Evolutionary conservation across 1,284 basidiomycete genomes (phyloP).

Genomic region (Ustilago shanxiensis): DNA sequence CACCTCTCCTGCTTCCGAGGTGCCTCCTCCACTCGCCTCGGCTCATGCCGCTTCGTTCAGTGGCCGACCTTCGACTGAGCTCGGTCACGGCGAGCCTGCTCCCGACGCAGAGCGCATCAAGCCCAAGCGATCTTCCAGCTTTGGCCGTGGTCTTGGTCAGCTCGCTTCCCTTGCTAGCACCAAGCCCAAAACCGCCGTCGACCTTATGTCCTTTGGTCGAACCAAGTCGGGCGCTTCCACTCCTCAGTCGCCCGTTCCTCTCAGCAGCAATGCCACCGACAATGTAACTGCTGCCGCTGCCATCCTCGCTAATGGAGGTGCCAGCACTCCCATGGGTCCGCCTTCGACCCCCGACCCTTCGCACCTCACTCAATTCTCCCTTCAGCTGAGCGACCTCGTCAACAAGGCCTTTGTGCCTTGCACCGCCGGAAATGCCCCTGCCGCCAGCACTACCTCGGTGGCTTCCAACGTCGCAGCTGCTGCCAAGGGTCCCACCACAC

Average conservation of each 20-base stretch:
- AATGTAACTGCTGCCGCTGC: constrained; percentile 32
- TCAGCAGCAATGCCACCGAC: constrained; percentile 14
- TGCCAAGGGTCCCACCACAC: constrained; percentile 42
- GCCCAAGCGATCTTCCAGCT: constrained; percentile 60
- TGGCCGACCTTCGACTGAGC: constrained; percentile 30
- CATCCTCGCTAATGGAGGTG: constrained; percentile 26
- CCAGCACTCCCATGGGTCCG: constrained; percentile 32
- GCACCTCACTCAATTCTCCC: constrained; percentile 64
- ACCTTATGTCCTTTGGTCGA: constrained; percentile 44
- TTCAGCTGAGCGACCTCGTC: constrained; percentile 66
- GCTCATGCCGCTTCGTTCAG: constrained; percentile 23
- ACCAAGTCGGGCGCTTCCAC: constrained; percentile 45
- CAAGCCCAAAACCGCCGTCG: constrained; percentile 55
- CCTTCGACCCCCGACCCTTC: constrained; percentile 59
- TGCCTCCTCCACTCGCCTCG: constrained; percentile 29
- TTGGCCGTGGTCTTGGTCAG: constrained; percentile 56
- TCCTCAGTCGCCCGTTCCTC: constrained; percentile 30
- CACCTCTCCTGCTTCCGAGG: constrained; percentile 30
- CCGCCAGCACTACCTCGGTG: constrained; percentile 27
- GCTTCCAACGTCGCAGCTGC: constrained; percentile 54
- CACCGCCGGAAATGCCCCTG: constrained; percentile 22
- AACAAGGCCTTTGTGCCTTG: constrained; percentile 66
- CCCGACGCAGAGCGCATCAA: constrained; percentile 36
- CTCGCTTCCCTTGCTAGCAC: constrained; percentile 52
- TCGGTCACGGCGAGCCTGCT: constrained; percentile 13